These are phyloP conservation scores for Fusarium sp. DNA, from an alignment of 2,329 filamentous ascomycete genomes.

Conservation along the genomic window DNA sequence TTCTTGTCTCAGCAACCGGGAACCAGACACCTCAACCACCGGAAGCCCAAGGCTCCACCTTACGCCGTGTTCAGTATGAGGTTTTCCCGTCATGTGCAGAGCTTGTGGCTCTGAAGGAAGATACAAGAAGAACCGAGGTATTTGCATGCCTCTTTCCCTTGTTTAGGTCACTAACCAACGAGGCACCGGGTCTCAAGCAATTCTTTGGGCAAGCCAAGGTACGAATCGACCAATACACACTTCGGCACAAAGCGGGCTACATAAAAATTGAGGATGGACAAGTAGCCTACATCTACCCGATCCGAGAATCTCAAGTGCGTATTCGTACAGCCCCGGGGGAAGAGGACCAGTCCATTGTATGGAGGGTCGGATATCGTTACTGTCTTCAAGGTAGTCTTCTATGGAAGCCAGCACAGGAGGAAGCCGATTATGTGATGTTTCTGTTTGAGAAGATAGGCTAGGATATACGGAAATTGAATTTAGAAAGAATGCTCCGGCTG, in stretches of 20 bases:
- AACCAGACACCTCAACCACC: too few relatives aligned
- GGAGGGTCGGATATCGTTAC: not conserved
- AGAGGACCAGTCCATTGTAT: not conserved
- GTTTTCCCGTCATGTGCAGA: too few relatives aligned
- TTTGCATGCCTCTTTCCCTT: too few relatives aligned
- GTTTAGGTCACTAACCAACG: not conserved
- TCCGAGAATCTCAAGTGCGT: not conserved
- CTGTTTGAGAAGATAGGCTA: not conserved
- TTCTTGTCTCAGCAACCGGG: too few relatives aligned
- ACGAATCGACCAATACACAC: not conserved
- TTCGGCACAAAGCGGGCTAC: not conserved
- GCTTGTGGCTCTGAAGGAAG: too few relatives aligned
- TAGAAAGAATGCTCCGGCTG: too few relatives aligned
- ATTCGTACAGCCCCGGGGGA: not conserved
- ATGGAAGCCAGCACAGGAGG: not conserved
- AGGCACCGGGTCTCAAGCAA: not conserved
- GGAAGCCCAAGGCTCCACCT: too few relatives aligned
- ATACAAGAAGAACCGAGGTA: too few relatives aligned
- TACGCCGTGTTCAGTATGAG: too few relatives aligned
- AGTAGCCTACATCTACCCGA: not conserved
- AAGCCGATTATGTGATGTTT: not conserved
- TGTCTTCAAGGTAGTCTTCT: not conserved
- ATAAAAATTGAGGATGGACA: not conserved
- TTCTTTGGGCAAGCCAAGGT: not conserved
- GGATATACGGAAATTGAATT: not conserved